Conservation (phyloP, 75 land plant species). For the Ceratopteris richardii region DNA sequence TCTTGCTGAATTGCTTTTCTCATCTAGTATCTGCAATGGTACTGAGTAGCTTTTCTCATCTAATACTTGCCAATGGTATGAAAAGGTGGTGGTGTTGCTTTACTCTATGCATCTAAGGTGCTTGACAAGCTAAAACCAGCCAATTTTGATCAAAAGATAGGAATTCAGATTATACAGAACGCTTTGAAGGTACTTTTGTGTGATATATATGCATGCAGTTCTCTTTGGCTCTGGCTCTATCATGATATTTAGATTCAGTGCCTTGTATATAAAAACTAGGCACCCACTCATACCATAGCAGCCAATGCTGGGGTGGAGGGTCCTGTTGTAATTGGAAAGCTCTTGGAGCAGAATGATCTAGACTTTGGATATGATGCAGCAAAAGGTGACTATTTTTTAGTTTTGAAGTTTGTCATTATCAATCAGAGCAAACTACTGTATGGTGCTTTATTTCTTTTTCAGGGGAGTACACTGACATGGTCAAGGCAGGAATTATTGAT, state of each 20-base stretch:
- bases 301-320: conserved; percentile 95
- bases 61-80: too few species aligned
- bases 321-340: conserved; percentile 82
- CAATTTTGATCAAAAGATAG: conserved; percentile 76
- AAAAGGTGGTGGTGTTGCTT: conserved; percentile 89
- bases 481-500: conserved; percentile 64
- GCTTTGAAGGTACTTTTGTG: conserved; percentile 93
- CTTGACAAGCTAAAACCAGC: conserved; percentile 55
- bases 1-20: too few species aligned
- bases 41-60: too few species aligned
- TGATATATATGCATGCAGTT: too few species aligned
- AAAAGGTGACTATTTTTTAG: conserved; percentile 39
- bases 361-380: conserved; percentile 92
- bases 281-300: conserved; percentile 77
- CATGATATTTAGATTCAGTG: too few species aligned
- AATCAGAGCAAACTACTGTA: too few species aligned
- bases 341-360: conserved; percentile 66
- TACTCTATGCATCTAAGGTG: conserved; percentile 67
- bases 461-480: neutral
- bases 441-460: too few species aligned
- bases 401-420: neutral
- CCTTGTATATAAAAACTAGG: conserved; percentile 48
- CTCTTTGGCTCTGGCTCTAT: too few species aligned
- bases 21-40: too few species aligned
- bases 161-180: too few species aligned